Evolutionary conservation across 129 eudicot species (phyloP).

Genomic region (Oenanthe sinensis): DNA sequence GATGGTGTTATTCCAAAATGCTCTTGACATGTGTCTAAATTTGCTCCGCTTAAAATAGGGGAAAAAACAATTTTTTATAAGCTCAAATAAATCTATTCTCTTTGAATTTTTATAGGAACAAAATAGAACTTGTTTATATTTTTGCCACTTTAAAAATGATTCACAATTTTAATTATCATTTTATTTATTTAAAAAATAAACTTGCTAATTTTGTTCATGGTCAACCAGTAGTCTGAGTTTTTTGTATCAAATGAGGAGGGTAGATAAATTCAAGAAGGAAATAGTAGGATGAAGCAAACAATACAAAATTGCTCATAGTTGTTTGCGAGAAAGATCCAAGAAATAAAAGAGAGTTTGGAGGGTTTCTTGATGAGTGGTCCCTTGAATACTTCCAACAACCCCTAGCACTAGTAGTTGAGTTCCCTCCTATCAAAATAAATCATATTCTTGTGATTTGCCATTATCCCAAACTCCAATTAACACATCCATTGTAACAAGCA

Average conservation of each 20-base stretch:
- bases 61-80: not conserved
- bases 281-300: not conserved
- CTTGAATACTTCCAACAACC: conserved; percentile 38
- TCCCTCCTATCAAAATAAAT: conserved; percentile 8
- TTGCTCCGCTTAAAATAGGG: not conserved
- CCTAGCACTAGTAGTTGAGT: conserved; percentile 32
- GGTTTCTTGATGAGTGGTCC: conserved; percentile 32
- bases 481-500: conserved; percentile 18
- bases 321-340: not conserved
- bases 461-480: conserved; percentile 42
- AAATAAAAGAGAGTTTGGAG: conserved; percentile 9
- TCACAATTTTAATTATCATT: not conserved
- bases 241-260: not conserved
- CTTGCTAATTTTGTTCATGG: not conserved
- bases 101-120: no score
- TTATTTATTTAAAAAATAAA: not conserved
- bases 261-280: not conserved
- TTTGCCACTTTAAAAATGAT: no score
- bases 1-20: not conserved
- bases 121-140: no score
- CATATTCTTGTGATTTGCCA: conserved; percentile 32
- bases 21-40: not conserved
- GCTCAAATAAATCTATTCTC: no score
- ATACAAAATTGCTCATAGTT: not conserved
- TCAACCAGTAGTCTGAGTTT: not conserved